Evolutionary conservation across 208 protist genomes (phyloP).

Genomic region (Crithidia sp.): DNA sequence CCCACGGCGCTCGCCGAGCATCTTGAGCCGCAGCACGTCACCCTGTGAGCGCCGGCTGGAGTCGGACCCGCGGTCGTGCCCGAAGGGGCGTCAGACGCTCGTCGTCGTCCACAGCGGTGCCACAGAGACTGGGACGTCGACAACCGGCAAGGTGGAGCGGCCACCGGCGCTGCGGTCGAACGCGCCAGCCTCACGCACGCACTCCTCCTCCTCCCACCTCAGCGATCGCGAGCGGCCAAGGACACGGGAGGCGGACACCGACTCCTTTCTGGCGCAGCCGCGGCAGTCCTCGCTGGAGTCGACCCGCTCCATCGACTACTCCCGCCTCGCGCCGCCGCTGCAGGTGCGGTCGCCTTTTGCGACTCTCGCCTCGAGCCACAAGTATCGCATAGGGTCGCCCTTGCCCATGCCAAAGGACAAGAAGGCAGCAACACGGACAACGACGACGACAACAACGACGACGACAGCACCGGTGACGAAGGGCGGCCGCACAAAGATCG

Average conservation of each 20-base stretch:
- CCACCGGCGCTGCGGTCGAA: constrained; percentile 14
- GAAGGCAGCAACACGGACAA: constrained; percentile 35
- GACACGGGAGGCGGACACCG: constrained; percentile 9
- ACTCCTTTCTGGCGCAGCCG: constrained; percentile 7
- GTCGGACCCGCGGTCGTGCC: constrained; percentile 63
- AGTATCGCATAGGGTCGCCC: constrained; percentile 86
- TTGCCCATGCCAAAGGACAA: constrained; percentile 58
- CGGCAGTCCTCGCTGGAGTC: constrained; percentile 29
- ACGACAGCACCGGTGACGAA: not conserved
- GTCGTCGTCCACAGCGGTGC: constrained; percentile 31
- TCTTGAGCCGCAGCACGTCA: constrained; percentile 75
- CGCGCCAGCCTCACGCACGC: constrained; percentile 18
- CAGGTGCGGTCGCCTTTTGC: constrained; percentile 63
- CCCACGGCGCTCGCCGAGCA: constrained; percentile 60
- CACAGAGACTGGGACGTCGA: constrained; percentile 14
- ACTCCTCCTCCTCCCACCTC: constrained; percentile 25
- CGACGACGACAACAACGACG: not conserved
- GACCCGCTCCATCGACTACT: constrained; percentile 38
- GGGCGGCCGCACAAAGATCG: constrained; percentile 17
- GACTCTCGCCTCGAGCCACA: constrained; percentile 70
- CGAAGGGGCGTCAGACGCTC: constrained; percentile 67
- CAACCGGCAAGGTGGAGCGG: constrained; percentile 18
- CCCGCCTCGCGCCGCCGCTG: constrained; percentile 45
- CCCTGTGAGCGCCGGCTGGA: constrained; percentile 61
- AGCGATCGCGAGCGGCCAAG: constrained; percentile 11